Evolutionary conservation across 345 rosid genomes (phyloP), one percentile per base, ranked within the genome.

Genomic region (Firmiana major): DNA sequence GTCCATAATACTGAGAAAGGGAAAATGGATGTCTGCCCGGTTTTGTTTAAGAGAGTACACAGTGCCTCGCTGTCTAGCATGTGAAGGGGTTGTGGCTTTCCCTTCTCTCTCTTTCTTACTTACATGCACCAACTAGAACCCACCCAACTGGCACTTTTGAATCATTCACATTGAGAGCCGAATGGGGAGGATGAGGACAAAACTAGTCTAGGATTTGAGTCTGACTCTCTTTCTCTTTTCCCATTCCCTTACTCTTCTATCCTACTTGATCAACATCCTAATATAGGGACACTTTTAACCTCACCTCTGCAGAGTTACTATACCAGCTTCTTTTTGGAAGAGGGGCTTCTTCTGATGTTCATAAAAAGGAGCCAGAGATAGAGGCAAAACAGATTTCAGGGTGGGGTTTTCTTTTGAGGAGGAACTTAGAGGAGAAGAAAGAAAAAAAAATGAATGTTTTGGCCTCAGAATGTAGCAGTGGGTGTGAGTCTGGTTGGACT

Each of bases 401-500:
- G 75, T 60, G 16, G 17, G 73, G 77, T 16, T 70, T 70, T 70
- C 42, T 28, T 70, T 45, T 7, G 19, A 34, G 15, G 4, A 13
- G 51, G 17, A 15, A 55, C 63, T 58, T 58, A 9, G n/a, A 28
- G 40, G n/a, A 62, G 17, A 28, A 10, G 1, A 71, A 15, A 31
- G 63, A 78, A 1, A 71, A 78, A 1, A 71, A 78, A 77, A 86
- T 86, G 91, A 84, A 89, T 81, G 85, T 77, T 11, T 73, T 87
- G 53, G 85, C 77, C 34, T 84, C 93, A 11, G 97, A 89, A 78
- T 84, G 89, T 74, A 90, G 90, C 28, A 91, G 93, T 78, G 98
- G 92, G 21, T 93, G 99, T 71, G 98, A 95, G 77, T 95, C 99
- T 28, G 99, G 99, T n/a, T 95, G 99, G 99, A 95, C 99, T 81